Conservation (phyloP, 1,284 basidiomycete genomes). For the Schizophyllum amplum region DNA sequence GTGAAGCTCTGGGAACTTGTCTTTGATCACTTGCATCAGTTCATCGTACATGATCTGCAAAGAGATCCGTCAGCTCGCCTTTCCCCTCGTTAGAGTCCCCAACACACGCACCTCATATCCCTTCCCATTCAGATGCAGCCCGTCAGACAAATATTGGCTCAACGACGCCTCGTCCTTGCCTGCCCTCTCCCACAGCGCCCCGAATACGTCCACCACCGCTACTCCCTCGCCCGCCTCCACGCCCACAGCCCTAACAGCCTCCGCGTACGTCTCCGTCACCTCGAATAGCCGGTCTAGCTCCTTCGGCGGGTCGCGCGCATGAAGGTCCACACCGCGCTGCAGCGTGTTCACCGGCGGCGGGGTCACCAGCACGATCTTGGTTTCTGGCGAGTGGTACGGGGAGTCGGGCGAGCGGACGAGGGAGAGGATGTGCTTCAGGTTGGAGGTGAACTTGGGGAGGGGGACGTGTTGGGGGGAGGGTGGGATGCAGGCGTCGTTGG, state of each 20-base stretch:
- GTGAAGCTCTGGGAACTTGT: conserved; percentile 63
- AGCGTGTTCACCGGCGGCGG: conserved; percentile 75
- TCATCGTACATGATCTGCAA: conserved; percentile 57
- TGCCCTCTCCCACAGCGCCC: conserved; percentile 54
- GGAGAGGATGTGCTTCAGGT: conserved; percentile 56
- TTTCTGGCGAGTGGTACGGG: conserved; percentile 61
- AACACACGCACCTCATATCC: conserved; percentile 58
- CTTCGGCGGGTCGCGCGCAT: conserved; percentile 33
- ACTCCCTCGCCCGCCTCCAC: conserved; percentile 34
- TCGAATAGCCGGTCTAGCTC: conserved; percentile 53
- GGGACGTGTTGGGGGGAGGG: conserved; percentile 66
- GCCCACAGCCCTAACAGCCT: conserved; percentile 59
- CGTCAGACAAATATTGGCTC: conserved; percentile 52
- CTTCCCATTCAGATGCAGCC: conserved; percentile 65
- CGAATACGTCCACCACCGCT: conserved; percentile 66
- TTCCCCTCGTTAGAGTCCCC: conserved; percentile 1
- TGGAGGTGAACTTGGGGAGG: conserved; percentile 54
- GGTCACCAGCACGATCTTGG: conserved; percentile 73
- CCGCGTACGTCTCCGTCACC: conserved; percentile 58
- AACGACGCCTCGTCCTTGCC: conserved; percentile 47
- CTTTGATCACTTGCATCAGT: conserved; percentile 48
- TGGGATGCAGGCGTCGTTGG: conserved; percentile 69
- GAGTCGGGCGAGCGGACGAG: conserved; percentile 58
- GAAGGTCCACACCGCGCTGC: conserved; percentile 41
- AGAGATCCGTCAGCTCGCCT: conserved; percentile 5